Base-by-base conservation (phyloP, 768 basidiomycete genomes). In the Tulasnella sp. region DNA sequence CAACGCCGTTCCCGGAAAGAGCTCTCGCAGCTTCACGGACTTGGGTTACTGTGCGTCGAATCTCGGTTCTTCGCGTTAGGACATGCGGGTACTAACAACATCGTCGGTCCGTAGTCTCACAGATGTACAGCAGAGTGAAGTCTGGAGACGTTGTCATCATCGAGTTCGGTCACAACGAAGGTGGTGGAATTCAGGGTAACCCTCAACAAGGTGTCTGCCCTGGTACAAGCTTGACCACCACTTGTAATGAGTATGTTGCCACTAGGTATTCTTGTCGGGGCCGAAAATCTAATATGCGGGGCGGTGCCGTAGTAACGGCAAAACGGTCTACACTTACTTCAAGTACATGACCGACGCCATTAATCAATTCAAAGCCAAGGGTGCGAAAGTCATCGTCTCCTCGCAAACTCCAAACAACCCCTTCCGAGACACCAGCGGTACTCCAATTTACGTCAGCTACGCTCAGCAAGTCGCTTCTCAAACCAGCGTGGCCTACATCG, bases 331-430 rank as follows among this genome's bases (percentile, higher is more conserved):
- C 35, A 32, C 55, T 0, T 75, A 75, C 74, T 57, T 37, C 74
- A 57, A 39, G 74, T 75, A 75, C 74, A 51, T 39, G 46, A 44
- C 42, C 26, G 55, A 75, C 32, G 74, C 74, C 26, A 44, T 57
- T 35, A 75, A 75, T 13, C 5, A 1, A 4, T 51, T 57, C 29
- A 48, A 75, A 16, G 23, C 74, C 48, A 57, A 75, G 37, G 74
- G 74, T 18, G 74, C 51, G 20, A 75, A 75, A 16, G 74, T 75
- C 42, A 57, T 75, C 35, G 46, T 75, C 11, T 6, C 2, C 39
- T 57, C 74, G n/a, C 74, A 48, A n/a, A 75, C 74, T 51, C 44
- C 55, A n/a, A 75, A 75, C 74, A 75, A 75, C 74, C 74, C 74
- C 32, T 57, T 48, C 46, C 1, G 5, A 32, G 71, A 72, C 71